A percentile compares a stretch with the other conserved stretches of the same genome.
Evolutionary conservation across 768 basidiomycete species (phyloP).

Genomic region (Strobilomyces confusus): DNA sequence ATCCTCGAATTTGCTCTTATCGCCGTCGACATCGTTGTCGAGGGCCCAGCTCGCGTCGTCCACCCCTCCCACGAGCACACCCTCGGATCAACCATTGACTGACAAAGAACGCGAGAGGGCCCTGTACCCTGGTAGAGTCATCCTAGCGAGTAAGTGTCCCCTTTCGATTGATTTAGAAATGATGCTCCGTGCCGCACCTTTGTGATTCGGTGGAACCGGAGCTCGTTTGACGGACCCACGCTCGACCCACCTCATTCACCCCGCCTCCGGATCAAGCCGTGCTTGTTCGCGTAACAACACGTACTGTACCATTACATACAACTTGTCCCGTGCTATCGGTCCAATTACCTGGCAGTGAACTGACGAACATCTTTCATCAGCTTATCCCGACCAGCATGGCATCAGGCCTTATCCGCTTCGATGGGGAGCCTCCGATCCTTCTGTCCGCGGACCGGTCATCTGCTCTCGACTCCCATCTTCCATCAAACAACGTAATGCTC

Average conservation of each 20-base stretch:
- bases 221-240: not conserved
- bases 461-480: constrained; percentile 80
- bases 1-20: constrained; percentile 24
- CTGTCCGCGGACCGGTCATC: constrained; percentile 78
- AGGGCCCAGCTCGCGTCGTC: constrained; percentile 29
- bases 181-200: constrained; percentile 1
- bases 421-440: constrained; percentile 74
- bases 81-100: constrained; percentile 15
- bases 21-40: constrained; percentile 25
- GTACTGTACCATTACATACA: too few species aligned
- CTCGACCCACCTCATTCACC: constrained; percentile 4
- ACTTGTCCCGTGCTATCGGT: constrained; percentile 4
- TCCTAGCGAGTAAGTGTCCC: constrained; percentile 69
- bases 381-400: constrained; percentile 92
- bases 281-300: constrained; percentile 5
- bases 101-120: constrained; percentile 71
- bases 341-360: constrained; percentile 2
- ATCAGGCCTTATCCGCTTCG: constrained; percentile 73
- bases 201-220: not conserved
- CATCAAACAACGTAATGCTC: constrained; percentile 88
- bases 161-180: not conserved
- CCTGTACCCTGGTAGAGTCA: constrained; percentile 78
- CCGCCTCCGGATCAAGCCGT: constrained; percentile 9
- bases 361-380: constrained; percentile 26
- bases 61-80: constrained; percentile 18